Evolutionary conservation across 495 filamentous ascomycete species (phyloP).

Genomic region (Friedmanniomyces simplex): DNA sequence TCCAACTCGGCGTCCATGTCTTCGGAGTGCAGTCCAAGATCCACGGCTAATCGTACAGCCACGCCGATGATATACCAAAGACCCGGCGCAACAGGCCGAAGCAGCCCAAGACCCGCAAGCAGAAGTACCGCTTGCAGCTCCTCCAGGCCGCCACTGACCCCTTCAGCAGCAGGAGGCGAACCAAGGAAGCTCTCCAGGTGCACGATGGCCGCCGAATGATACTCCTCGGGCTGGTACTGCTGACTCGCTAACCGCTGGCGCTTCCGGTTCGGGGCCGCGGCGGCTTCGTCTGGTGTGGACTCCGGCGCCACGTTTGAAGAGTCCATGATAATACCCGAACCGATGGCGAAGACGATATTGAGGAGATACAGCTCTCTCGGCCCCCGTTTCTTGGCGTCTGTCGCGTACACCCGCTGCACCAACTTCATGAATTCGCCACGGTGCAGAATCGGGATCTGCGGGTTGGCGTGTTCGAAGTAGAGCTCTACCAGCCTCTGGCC

Average conservation of each 20-base stretch:
- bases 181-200: slow-evolving; percentile 82
- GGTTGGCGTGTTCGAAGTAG: slow-evolving; percentile 93
- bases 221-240: slow-evolving; percentile 85
- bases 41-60: slow-evolving; percentile 78
- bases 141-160: slow-evolving; percentile 71
- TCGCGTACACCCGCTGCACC: slow-evolving; percentile 65
- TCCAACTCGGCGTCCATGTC: slow-evolving; percentile 54
- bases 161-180: slow-evolving; percentile 45
- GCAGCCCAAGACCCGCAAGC: slow-evolving; percentile 79
- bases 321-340: slow-evolving; percentile 81
- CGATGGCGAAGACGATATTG: slow-evolving; percentile 97
- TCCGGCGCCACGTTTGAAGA: slow-evolving; percentile 36
- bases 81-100: slow-evolving; percentile 84
- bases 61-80: slow-evolving; percentile 97
- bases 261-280: slow-evolving; percentile 28
- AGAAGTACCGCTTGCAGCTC: slow-evolving; percentile 87
- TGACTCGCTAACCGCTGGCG: slow-evolving; percentile 44
- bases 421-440: slow-evolving; percentile 75
- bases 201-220: slow-evolving; percentile 86
- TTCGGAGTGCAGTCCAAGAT: slow-evolving; percentile 87
- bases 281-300: neutral
- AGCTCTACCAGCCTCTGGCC: slow-evolving; percentile 62
- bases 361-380: slow-evolving; percentile 81
- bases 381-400: slow-evolving; percentile 57
- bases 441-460: slow-evolving; percentile 88